Evolutionary conservation across 441 rosid species (phyloP).

Genomic region (Daphne laureola): DNA sequence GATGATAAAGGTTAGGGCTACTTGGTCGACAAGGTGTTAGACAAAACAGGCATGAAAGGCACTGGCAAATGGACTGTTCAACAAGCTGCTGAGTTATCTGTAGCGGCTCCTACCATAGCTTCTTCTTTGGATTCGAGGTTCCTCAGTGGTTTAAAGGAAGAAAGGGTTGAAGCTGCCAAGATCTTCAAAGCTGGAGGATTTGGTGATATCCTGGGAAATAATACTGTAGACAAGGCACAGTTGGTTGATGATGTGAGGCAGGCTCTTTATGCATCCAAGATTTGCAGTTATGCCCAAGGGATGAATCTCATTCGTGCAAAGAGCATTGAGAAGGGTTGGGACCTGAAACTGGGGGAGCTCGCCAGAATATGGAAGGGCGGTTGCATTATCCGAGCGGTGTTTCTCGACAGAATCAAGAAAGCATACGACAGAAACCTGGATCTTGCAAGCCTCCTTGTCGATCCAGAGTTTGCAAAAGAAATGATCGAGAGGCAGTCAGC

Average conservation of each 20-base stretch:
- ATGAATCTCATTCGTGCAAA: conserved; percentile 93
- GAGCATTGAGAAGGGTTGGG: conserved; percentile 84
- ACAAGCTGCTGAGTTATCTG: conserved; percentile 91
- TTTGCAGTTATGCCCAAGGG: conserved; percentile 93
- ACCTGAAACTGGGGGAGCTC: conserved; percentile 72
- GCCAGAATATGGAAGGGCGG: conserved; percentile 97
- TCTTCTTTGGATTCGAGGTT: conserved; percentile 86
- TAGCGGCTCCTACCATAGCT: conserved; percentile 94
- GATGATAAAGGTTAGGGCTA: conserved; percentile 81
- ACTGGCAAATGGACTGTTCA: conserved; percentile 98
- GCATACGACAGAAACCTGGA: conserved; percentile 84
- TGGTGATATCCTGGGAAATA: conserved; percentile 53
- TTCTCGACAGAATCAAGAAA: conserved; percentile 89
- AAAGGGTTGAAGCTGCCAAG: conserved; percentile 76
- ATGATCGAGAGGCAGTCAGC: conserved; percentile 79
- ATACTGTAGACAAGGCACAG: conserved; percentile 67
- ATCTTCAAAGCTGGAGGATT: conserved; percentile 72
- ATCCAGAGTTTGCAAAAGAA: conserved; percentile 92
- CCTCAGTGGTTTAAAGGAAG: conserved; percentile 87
- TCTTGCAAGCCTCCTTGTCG: conserved; percentile 80
- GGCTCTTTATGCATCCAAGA: conserved; percentile 90
- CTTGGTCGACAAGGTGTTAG: conserved; percentile 90
- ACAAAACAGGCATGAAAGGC: conserved; percentile 96
- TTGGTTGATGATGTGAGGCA: conserved; percentile 74
- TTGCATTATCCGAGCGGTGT: conserved; percentile 83